A percentile compares a stretch with the other conserved stretches of the same genome.
Conservation (phyloP, 148 eudicot genomes). For the Limonium bicolor region DNA sequence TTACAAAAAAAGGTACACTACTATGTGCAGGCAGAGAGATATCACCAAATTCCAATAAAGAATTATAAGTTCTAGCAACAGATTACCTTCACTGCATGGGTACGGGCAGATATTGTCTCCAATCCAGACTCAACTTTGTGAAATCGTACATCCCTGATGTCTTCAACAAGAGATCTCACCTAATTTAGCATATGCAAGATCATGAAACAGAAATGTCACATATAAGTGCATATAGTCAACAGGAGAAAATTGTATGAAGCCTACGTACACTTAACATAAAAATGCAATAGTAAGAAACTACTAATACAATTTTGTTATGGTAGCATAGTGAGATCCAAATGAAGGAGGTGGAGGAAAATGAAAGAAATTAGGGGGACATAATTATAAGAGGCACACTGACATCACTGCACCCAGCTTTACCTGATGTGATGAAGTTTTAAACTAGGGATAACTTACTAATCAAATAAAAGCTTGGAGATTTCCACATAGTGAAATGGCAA, state of each 20-base stretch:
- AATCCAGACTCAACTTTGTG: conserved; percentile 89
- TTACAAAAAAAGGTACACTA: background rate
- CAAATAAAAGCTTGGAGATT: conserved; percentile 89
- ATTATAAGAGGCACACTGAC: background rate
- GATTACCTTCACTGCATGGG: conserved; percentile 76
- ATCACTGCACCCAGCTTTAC: no score
- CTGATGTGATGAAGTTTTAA: no score
- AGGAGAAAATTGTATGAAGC: no score
- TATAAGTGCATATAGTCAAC: no score
- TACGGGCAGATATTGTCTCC: conserved; percentile 72
- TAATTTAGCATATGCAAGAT: conserved; percentile 9
- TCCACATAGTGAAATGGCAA: conserved; percentile 92
- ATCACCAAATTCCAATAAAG: background rate
- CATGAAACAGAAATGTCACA: background rate
- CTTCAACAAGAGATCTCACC: conserved; percentile 95
- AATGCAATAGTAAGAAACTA: no score
- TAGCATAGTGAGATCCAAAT: no score
- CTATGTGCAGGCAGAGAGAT: background rate
- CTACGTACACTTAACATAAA: no score
- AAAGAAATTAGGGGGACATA: no score
- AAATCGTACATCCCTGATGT: conserved; percentile 91
- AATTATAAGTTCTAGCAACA: background rate
- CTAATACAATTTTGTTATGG: no score
- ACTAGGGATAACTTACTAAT: conserved; percentile 74
- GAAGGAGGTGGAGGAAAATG: background rate